Evolutionary conservation across 441 rosid genomes (phyloP), one percentile per base, ranked within the genome.

Genomic region (Viola pubescens): DNA sequence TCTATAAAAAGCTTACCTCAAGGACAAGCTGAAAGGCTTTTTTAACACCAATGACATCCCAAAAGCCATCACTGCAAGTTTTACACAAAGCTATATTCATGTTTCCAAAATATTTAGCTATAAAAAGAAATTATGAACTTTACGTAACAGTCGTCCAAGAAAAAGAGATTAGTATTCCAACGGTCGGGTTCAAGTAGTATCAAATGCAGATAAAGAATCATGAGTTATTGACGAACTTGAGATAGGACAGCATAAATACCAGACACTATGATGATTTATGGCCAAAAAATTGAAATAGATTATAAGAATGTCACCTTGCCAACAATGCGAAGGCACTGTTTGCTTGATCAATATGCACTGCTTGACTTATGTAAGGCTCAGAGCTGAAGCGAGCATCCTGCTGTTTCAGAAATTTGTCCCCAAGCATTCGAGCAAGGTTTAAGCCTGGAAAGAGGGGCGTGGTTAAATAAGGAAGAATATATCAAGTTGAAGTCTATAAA

Each of bases 381-480:
- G 97, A 78, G 61, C 89, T 85, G 69, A 90, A 90, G 43, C 97
- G 85, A 12, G 73, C 66, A 52, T 94, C 99, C 75, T 88, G 95
- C 75, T 87, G 84, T 77, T 94, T 94, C 74, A 84, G 75, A 75
- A 85, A 94, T 61, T 94, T 94, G 81, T 86, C 99, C 60, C 99
- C 99, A 58, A 94, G 97, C 97, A 90, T 85, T 60, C 97, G 83
- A 60, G 95, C 86, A 58, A 94, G 96, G 75, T 85, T 90, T 77
- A 94, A 64, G 59, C 99, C 99, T 94, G 79, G 63, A 56, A 39
- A 51, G 16, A 39, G 39, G 34, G 34, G 3, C 3, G 34, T 1
- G 34, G 34, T 26, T 26, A 26, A 1, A n/a, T 10, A 46, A 37
- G 44, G 41, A 49, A 65, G 37, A 52, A 52, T 16, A 42, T n/a